Base-by-base conservation (phyloP, 192 early-diverging fungal genomes). In the Entomortierella parvispora region DNA sequence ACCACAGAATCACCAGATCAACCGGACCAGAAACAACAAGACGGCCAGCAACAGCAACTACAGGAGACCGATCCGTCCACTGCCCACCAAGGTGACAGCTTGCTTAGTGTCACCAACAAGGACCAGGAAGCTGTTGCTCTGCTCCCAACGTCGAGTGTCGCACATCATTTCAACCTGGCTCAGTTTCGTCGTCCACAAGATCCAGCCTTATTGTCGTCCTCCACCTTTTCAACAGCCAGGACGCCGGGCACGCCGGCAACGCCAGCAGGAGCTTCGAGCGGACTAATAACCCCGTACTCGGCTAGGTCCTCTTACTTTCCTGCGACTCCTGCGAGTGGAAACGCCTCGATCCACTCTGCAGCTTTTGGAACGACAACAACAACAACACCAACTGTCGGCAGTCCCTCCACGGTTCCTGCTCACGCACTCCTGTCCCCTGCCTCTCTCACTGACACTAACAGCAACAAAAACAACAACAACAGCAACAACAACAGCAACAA, bases 261-360 rank as follows among this genome's bases (percentile, higher is more conserved):
- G 4, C 49, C 56, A 23, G 18, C 28, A 5, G 49, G 61, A 23
- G 23, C 55, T 6, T n/a, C n/a, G n/a, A n/a, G n/a, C n/a, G 68
- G 60, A 8, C 40, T 62, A 5, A 51, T 34, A 40, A 58, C 69
- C 18, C 61, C 69, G n/a, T 50, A 44, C 26, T 63, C 69, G 6
- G 25, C 42, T 18, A 50, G 33, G 25, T 57, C 61, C 8, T 71
- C 69, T 1, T 71, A 71, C n/a, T 71, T 71, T 28, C 61, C 69
- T 32, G 33, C 69, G 25, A 69, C 67, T 3, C 68, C 68, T 8
- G 58, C 59, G 10, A 56, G 59, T 33, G 51, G 18, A 5, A 59
- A 62, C 45, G 49, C 64, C 2, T 8, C 68, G 23, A 46, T 17
- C 33, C 46, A 57, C 23, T 49, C 54, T 0, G 52, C 43, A 20